Evolutionary conservation across 306 rosid genomes (phyloP).

Genomic region (Leucaena leucocephala): DNA sequence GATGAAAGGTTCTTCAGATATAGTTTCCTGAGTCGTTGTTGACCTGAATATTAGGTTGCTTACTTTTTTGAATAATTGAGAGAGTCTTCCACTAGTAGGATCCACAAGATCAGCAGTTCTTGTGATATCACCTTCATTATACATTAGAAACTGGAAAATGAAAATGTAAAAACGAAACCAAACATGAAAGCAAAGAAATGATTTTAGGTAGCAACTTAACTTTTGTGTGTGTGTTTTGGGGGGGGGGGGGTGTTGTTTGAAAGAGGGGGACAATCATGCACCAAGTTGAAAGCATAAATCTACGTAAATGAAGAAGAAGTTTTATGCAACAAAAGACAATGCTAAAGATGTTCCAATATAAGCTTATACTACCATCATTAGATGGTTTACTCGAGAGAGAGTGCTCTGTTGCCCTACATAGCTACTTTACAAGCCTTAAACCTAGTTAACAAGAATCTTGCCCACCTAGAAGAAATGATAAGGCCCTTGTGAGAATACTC

Average conservation of each 20-base stretch:
- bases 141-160: conserved; percentile 68
- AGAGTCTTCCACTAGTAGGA: conserved; percentile 59
- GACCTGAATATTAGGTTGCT: conserved; percentile 46
- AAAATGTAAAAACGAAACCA: conserved; percentile 36
- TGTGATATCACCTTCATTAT: conserved; percentile 68
- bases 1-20: conserved; percentile 52
- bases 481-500: neutral
- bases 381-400: neutral
- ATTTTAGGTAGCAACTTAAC: conserved; percentile 1
- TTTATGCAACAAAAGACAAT: neutral
- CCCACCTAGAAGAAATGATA: neutral
- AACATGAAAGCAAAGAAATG: conserved; percentile 11
- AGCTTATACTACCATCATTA: neutral
- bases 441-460: neutral
- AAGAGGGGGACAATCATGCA: neutral
- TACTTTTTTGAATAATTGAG: conserved; percentile 51
- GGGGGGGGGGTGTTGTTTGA: neutral
- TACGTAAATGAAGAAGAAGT: neutral
- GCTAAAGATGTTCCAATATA: neutral
- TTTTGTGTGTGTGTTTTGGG: no score
- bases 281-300: neutral
- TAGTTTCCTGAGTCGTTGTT: conserved; percentile 34
- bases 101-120: conserved; percentile 58
- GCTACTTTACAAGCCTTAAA: neutral
- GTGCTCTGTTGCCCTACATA: neutral